A percentile compares a stretch with the other conserved stretches of the same genome.
These are phyloP conservation scores for Jimgerdemannia lactiflua DNA, from an alignment of 192 early-diverging fungal species.

Conservation along the genomic window DNA sequence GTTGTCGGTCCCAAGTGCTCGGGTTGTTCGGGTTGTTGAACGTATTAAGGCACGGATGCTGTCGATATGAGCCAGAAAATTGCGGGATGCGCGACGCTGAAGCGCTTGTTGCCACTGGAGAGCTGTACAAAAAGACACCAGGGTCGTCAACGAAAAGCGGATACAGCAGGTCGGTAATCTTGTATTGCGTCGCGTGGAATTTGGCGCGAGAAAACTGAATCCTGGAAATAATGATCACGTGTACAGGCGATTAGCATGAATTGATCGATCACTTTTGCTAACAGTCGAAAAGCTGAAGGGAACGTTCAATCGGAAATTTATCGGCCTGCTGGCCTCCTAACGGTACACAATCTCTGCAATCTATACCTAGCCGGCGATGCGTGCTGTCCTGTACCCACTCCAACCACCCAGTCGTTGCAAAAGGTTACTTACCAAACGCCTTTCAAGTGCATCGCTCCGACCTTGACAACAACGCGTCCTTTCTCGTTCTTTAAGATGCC, in stretches of 20 bases:
- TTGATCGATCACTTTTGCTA: not conserved
- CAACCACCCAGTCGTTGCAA: too few relatives aligned
- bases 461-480: conserved; percentile 81
- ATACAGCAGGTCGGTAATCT: conserved; percentile 69
- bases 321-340: not conserved
- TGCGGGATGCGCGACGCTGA: not conserved
- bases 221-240: conserved; percentile 16
- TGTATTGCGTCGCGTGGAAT: conserved; percentile 65
- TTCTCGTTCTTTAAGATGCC: conserved; percentile 88
- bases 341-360: not conserved
- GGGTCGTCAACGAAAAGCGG: conserved; percentile 78
- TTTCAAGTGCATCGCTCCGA: conserved; percentile 84
- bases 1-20: not conserved
- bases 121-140: conserved; percentile 54
- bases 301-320: not conserved
- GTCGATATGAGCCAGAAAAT: not conserved
- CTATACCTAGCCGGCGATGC: too few relatives aligned
- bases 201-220: conserved; percentile 68
- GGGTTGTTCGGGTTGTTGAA: not conserved
- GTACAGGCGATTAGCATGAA: not conserved
- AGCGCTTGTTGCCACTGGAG: conserved; percentile 1
- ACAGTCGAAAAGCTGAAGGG: not conserved
- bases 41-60: not conserved
- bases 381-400: not conserved
- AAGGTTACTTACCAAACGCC: conserved; percentile 69